A percentile compares a stretch with the other conserved stretches of the same genome.
Conservation (phyloP, 2,329 filamentous ascomycete species). For the Fusarium sp. region DNA sequence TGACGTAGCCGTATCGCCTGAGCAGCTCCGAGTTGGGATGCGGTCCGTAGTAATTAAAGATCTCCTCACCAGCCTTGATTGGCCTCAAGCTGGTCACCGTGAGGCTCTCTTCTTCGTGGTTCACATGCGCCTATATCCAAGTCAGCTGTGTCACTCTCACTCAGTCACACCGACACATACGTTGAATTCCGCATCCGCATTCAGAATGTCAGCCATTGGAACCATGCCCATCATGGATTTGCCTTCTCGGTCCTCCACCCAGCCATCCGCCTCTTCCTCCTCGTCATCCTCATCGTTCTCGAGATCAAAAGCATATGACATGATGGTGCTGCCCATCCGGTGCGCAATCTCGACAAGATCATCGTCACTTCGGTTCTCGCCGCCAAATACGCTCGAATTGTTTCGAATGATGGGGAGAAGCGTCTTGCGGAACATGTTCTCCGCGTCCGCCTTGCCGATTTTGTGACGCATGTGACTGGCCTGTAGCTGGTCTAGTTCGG, state of each 20-base stretch:
- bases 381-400: conserved; percentile 58
- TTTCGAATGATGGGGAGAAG: conserved; percentile 64
- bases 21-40: conserved; percentile 86
- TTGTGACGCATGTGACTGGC: conserved; percentile 81
- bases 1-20: conserved; percentile 89
- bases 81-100: conserved; percentile 78
- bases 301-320: conserved; percentile 93
- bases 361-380: conserved; percentile 53
- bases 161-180: conserved; percentile 55
- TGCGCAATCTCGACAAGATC: conserved; percentile 71
- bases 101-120: conserved; percentile 66
- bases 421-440: conserved; percentile 72
- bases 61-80: conserved; percentile 78
- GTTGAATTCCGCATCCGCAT: conserved; percentile 90
- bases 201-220: conserved; percentile 89
- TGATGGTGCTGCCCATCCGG: conserved; percentile 87
- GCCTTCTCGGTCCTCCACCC: conserved; percentile 72
- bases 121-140: conserved; percentile 60
- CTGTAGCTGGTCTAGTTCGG: conserved; percentile 78
- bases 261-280: conserved; percentile 72
- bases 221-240: conserved; percentile 83
- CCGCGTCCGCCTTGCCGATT: conserved; percentile 79
- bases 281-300: conserved; percentile 67
- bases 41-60: conserved; percentile 91
- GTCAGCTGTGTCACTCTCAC: conserved; percentile 15